phyloP scores from a whole-genome alignment of 371 early-diverging fungal genomes.

The Dinochytrium kinnereticum region DNA sequence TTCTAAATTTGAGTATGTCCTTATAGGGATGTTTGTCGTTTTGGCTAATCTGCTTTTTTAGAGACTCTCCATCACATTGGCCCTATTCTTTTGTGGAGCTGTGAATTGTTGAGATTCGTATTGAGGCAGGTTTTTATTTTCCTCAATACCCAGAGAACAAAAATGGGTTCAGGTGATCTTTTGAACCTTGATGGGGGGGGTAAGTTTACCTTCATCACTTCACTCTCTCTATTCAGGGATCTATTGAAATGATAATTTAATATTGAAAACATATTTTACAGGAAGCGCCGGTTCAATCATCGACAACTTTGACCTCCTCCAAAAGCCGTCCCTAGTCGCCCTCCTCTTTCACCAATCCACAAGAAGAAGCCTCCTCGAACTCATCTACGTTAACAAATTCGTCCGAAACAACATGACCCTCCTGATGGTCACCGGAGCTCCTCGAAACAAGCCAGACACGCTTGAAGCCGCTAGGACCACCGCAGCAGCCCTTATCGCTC shows the following conservation, averaged over 20 bases:
- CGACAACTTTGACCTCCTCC: slow-evolving; percentile 7
- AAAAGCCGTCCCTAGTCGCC: neutral
- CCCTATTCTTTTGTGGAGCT: neutral
- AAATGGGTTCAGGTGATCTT: neutral
- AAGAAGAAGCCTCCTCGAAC: neutral
- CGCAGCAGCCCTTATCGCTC: neutral
- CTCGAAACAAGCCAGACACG: neutral
- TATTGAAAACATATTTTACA: neutral
- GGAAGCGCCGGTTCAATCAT: neutral
- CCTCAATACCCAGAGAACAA: slow-evolving; percentile 7
- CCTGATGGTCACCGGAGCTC: neutral
- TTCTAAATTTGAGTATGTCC: slow-evolving; percentile 8
- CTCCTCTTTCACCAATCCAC: neutral
- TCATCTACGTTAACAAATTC: slow-evolving; percentile 8
- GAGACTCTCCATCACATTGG: slow-evolving; percentile 6
- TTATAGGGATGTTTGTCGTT: no score
- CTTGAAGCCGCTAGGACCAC: neutral
- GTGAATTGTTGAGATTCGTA: neutral
- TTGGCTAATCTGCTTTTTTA: neutral
- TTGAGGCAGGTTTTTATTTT: neutral
- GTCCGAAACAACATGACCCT: neutral
- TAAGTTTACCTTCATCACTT: no score
- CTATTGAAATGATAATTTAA: neutral
- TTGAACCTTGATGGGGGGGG: neutral
- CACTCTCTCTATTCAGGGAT: neutral